phyloP scores from a whole-genome alignment of 1,139 yeast genomes.

The Wickerhamomyces sp. region DNA sequence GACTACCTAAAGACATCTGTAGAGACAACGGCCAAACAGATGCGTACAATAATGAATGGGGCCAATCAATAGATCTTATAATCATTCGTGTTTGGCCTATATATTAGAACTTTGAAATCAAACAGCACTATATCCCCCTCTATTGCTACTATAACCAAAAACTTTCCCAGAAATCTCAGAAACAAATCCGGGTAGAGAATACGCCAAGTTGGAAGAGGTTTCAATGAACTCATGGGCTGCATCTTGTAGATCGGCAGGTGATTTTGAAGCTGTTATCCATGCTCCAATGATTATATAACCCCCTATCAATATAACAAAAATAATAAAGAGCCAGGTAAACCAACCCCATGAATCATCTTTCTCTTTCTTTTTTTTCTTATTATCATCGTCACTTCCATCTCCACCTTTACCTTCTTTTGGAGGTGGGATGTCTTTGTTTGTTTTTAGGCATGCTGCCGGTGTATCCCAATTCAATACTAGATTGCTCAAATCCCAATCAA shows the following conservation, averaged over 20 bases:
- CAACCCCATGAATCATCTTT: conserved; percentile 58
- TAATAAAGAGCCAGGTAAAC: conserved; percentile 70
- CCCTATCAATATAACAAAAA: conserved; percentile 62
- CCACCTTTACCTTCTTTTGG: conserved; percentile 27
- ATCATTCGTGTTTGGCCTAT: no score
- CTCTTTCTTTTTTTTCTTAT: conserved; percentile 27
- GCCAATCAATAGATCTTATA: no score
- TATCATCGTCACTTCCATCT: conserved; percentile 1
- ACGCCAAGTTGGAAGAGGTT: conserved; percentile 51
- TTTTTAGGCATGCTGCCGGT: conserved; percentile 37
- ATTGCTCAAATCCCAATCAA: conserved; percentile 32
- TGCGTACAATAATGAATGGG: conserved; percentile 44
- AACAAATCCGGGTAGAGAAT: conserved; percentile 66
- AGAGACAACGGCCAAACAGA: conserved; percentile 63
- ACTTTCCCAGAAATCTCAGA: conserved; percentile 67
- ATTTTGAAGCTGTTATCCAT: conserved; percentile 52
- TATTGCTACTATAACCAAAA: conserved; percentile 50
- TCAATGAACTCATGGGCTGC: conserved; percentile 72
- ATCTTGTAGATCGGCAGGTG: conserved; percentile 41
- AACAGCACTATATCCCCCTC: conserved; percentile 93
- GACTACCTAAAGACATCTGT: conserved; percentile 71
- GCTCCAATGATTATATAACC: conserved; percentile 75
- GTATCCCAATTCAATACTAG: conserved; percentile 31
- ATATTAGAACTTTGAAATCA: conserved; percentile 26
- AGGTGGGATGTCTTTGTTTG: conserved; percentile 20